These are phyloP conservation scores for Sphaerulina populicola DNA, from an alignment of 2,329 filamentous ascomycete species.

Conservation along the genomic window DNA sequence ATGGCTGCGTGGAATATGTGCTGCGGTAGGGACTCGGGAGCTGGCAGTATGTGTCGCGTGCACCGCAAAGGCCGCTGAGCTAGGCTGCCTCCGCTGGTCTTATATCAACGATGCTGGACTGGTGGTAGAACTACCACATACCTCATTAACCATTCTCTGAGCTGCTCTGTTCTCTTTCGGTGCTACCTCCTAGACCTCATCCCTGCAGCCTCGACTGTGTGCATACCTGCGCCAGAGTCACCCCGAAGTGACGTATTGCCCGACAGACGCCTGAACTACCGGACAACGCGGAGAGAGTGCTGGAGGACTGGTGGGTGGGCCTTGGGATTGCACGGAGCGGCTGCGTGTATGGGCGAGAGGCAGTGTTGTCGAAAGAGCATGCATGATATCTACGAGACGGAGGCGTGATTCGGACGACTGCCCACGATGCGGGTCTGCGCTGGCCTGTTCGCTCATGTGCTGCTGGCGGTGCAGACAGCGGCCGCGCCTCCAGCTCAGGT, in stretches of 20 bases:
- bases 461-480: slow-evolving; percentile 10
- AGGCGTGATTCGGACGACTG: neutral
- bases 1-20: neutral
- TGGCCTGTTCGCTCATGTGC: neutral
- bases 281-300: neutral
- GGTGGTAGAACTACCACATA: neutral
- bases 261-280: neutral
- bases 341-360: neutral
- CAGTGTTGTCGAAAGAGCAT: neutral
- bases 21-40: neutral
- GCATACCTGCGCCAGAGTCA: neutral
- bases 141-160: too few relatives aligned
- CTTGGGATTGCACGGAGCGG: neutral
- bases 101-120: neutral
- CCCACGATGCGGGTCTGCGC: neutral
- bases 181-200: neutral
- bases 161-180: too few relatives aligned
- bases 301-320: neutral
- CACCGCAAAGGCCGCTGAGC: neutral
- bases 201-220: neutral
- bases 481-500: slow-evolving; percentile 19
- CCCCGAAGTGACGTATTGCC: neutral
- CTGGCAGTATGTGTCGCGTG: neutral
- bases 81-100: neutral
- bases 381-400: neutral